A percentile compares a stretch with the other conserved stretches of the same genome.
Conservation (phyloP, 768 basidiomycete species). For the Rhodotorula babjevae region DNA sequence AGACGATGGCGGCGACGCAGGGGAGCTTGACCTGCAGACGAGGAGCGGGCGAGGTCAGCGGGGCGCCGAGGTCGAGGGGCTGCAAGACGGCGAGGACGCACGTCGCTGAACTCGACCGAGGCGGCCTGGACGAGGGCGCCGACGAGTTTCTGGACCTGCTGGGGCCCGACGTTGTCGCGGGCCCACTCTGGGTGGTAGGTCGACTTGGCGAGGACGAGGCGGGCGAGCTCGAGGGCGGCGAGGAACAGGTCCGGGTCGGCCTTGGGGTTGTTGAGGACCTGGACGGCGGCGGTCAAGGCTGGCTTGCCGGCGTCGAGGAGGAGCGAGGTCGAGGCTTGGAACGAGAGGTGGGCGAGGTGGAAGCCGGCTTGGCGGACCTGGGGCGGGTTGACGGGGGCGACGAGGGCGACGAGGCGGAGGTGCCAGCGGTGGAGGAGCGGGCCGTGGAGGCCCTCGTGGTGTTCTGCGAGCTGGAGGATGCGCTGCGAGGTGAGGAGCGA, state of each 20-base stretch:
- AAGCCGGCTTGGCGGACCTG: constrained; percentile 30
- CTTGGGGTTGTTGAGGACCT: constrained; percentile 14
- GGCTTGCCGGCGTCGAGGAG: constrained; percentile 20
- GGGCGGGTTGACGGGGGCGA: constrained; percentile 10
- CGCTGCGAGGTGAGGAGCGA: background rate
- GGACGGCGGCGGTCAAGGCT: constrained; percentile 8
- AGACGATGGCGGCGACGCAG: constrained; percentile 21
- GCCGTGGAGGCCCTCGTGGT: constrained; percentile 17
- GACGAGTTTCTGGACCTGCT: constrained; percentile 31
- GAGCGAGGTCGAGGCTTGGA: constrained; percentile 15
- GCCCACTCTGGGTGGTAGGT: constrained; percentile 37
- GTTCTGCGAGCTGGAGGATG: constrained; percentile 1
- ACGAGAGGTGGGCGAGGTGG: constrained; percentile 23
- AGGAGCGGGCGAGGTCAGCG: too few relatives aligned
- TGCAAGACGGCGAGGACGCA: background rate
- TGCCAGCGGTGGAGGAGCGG: constrained; percentile 36
- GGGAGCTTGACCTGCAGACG: constrained; percentile 20
- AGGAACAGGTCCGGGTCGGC: constrained; percentile 18
- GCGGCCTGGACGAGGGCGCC: constrained; percentile 12
- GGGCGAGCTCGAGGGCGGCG: constrained; percentile 21
- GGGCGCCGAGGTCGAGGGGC: too few relatives aligned
- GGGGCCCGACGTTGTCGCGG: constrained; percentile 34
- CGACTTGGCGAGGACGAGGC: constrained; percentile 24
- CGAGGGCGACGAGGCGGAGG: constrained; percentile 26
- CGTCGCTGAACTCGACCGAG: constrained; percentile 11